These are phyloP conservation scores for Chytriomyces hyalinus DNA, from an alignment of 192 early-diverging fungal genomes.

Conservation along the genomic window DNA sequence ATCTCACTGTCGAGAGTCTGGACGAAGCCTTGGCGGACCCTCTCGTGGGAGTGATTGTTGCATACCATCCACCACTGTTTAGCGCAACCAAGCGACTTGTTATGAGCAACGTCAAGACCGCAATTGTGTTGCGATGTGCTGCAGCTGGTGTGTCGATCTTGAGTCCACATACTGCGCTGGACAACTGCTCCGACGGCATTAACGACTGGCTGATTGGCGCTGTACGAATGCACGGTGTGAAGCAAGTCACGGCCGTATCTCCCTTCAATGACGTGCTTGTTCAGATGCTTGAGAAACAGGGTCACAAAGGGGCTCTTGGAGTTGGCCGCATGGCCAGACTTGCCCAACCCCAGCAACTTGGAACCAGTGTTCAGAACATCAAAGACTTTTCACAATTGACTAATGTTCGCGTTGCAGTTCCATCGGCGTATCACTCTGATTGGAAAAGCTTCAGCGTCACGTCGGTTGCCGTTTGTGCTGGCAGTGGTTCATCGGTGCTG, in stretches of 20 bases:
- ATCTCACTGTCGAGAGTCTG: constrained; percentile 81
- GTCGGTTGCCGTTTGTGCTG: constrained; percentile 90
- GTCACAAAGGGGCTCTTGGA: no score
- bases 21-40: constrained; percentile 79
- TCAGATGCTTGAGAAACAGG: no score
- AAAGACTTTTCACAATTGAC: constrained; percentile 70
- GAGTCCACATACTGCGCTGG: constrained; percentile 90
- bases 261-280: no score
- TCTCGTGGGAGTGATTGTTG: constrained; percentile 81
- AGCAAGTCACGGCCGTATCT: no score
- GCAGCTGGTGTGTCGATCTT: constrained; percentile 79
- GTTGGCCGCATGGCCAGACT: no score
- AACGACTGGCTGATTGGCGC: constrained; percentile 91
- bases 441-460: not conserved
- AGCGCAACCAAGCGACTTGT: constrained; percentile 76
- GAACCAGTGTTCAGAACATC: constrained; percentile 60
- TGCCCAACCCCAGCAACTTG: constrained; percentile 26
- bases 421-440: not conserved
- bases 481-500: constrained; percentile 74
- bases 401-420: constrained; percentile 50
- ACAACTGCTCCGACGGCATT: constrained; percentile 78
- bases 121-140: constrained; percentile 78
- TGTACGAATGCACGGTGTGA: constrained; percentile 29
- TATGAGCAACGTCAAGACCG: constrained; percentile 77
- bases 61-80: constrained; percentile 97